Base-by-base conservation (phyloP, 306 rosid genomes). In the Neltuma alba region DNA sequence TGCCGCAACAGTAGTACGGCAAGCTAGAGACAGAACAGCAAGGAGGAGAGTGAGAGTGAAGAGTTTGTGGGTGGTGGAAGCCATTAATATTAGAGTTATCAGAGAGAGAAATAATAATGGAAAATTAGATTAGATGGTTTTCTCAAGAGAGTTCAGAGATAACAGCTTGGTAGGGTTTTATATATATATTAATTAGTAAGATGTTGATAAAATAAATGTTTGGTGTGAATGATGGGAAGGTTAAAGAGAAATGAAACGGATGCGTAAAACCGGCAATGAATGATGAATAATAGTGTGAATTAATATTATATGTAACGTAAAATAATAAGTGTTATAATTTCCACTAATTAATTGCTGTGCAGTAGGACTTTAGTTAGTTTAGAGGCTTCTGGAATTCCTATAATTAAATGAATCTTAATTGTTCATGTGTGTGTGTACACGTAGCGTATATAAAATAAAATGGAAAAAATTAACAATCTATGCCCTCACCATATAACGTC, bases 1-100 rank as follows among this genome's bases (percentile, higher is more conserved):
- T 13, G 37, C 71, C 7, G 72, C 75, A 48, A 61, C 66, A 42
- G 41, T 21, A 12, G 40, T 58, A 54, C 27, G 21, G 58, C 57
- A 38, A 50, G 76, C 41, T 13, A 33, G 30, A 23, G 25, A 25
- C 54, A 48, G 21, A 18, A 33, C 28, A 38, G 31, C 14, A 37
- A 80, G 33, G 67, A 80, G 2, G 44, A 74, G 34, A 38, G 3
- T 41, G 70, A 64, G 7, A 16, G 23, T 62, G 61, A 28, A 34
- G 37, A 40, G 61, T 20, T 62, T 80, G 69, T 40, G 16, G 52
- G 14, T 40, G n/a, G n/a, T n/a, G 23, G 41, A 62, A 62, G 80
- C 54, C 84, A 41, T 75, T 52, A 45, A 52, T n/a, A n/a, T 21
- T 70, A 15, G 44, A 28, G 20, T 61, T 5, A 30, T 30, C 13